Evolutionary conservation across 176 grass and related monocot species (phyloP).

Genomic region (Zizania latifolia): DNA sequence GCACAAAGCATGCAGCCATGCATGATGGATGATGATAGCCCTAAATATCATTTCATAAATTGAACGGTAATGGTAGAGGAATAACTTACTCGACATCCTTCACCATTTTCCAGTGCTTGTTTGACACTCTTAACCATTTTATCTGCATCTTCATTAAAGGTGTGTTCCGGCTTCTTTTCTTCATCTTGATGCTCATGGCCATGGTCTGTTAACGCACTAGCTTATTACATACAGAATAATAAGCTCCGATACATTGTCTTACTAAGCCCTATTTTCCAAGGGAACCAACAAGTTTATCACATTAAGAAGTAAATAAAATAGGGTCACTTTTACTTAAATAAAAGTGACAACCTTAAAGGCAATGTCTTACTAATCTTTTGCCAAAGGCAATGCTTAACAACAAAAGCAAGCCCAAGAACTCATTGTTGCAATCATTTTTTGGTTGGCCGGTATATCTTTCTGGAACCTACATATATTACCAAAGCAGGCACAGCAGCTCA

Average conservation of each 20-base stretch:
- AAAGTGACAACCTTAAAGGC: no score
- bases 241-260: constrained; percentile 3
- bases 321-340: no score
- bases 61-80: constrained; percentile 9
- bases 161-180: constrained; percentile 64
- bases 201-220: constrained; percentile 48
- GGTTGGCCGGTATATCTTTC: constrained; percentile 1
- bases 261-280: background rate
- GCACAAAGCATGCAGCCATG: constrained; percentile 8
- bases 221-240: constrained; percentile 22
- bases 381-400: background rate
- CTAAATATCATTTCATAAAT: constrained; percentile 7
- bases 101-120: constrained; percentile 76
- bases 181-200: constrained; percentile 63
- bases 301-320: constrained; percentile 6
- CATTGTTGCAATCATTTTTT: background rate
- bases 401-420: background rate
- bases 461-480: background rate
- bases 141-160: constrained; percentile 72
- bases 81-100: constrained; percentile 82
- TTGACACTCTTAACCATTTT: constrained; percentile 96
- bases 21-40: background rate
- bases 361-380: no score
- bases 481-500: no score
- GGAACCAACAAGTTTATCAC: background rate